Evolutionary conservation across 1,284 basidiomycete species (phyloP), one percentile per base, ranked within the genome.

Genomic region (Lentinus polychrous): DNA sequence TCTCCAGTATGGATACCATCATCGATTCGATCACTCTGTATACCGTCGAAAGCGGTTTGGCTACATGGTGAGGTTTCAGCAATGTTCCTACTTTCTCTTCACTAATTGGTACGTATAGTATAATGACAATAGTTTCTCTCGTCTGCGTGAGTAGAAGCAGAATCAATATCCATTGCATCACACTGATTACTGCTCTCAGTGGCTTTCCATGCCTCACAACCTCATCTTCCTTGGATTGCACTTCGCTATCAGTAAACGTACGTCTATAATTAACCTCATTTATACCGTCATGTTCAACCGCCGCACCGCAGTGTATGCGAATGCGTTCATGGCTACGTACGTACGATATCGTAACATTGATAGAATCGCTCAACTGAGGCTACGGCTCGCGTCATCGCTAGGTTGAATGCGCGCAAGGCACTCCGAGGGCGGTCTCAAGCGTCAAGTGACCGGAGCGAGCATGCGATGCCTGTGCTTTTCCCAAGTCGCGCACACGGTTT

Each of bases 191-290:
- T 18, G 6, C 12, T 33, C 24, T 1, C 52, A 75, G 74, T 75
- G 73, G 74, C 54, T 75, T n/a, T 49, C 62, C 1, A 76, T 75
- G 72, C 66, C 68, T 2, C 49, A 63, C 36, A 76, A 73, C 49
- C 60, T 76, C 4, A 56, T 75, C 8, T 75, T 74, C 50, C 63
- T 76, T 55, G 74, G 69, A 7, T 56, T 76, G 27, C 73, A 75
- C 53, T 75, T 76, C 50, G 61, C 70, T 17, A 73, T 75, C 45
- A 66, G 68, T 52, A 76, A 75, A 55, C 51, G 73, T 76, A 36
- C 43, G 62, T 57, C 11, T 36, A 17, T 24, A 34, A 12, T 40
- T 40, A 6, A 20, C 22, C 17, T 15, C 3, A 17, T 12, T 5
- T 40, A 12, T 22, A 15, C 14, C 40, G 23, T n/a, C 38, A n/a